Evolutionary conservation across 768 basidiomycete genomes (phyloP), one percentile per base, ranked within the genome.

Genomic region (Leccinum arenicola): DNA sequence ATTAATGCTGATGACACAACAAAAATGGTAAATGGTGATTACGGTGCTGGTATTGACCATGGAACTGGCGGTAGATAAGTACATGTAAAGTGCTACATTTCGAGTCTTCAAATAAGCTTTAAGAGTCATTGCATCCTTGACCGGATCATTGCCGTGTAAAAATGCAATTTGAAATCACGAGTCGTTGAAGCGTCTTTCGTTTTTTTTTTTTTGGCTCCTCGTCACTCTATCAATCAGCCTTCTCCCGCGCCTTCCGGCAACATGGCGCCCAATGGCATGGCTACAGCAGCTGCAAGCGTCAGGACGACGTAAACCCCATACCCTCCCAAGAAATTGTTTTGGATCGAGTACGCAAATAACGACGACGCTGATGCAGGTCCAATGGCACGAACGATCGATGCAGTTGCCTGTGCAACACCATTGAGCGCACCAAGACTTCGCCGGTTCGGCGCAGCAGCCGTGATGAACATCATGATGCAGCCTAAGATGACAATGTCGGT

Each of bases 401-500:
- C 73, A 8, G 64, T 65, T 49, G 65, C 68, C 61, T 72, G 73
- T 53, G 66, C 66, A 17, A 70, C 67, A 33, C 89, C 89, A 64
- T 89, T 88, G 21, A 84, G 85, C 3, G 86, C 79, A 38, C 88
- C 89, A n/a, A 90, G 77, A 4, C 83, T 83, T 25, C 84, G 80
- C 54, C 78, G 78, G 62, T 88, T 88, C 7, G 89, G 88, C 0
- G 88, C 76, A 27, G 88, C 76, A 25, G 82, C 81, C 11, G 82
- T 79, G 60, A 91, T 86, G 65, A 83, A 88, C 61, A 91, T 88
- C 66, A 89, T 83, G 45, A 88, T 76, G 48, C 87, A 84, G 9
- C 86, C 88, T 88, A 31, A 3, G 4, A 35, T 6, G 35, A 14
- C 35, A 15, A 8, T n/a, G 23, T 17, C 11, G 56, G 54, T 56